Conservation (phyloP, 148 eudicot species). For the Fallopia convolvulus region DNA sequence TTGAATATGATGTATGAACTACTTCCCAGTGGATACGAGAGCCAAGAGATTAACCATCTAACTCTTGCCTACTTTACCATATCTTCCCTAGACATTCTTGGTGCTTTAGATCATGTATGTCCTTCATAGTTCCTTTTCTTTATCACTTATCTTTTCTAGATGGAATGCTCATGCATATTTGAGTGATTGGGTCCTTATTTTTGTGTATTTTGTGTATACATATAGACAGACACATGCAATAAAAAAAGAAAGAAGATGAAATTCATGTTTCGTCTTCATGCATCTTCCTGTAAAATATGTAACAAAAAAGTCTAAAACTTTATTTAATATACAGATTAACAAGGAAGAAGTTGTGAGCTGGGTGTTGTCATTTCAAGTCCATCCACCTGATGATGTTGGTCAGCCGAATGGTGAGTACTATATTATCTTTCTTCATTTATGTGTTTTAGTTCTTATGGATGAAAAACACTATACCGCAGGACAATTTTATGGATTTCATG, state of each 20-base stretch:
- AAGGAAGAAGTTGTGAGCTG: constrained; percentile 52
- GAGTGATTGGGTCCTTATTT: neutral
- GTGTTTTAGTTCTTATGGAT: constrained; percentile 4
- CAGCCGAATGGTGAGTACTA: constrained; percentile 36
- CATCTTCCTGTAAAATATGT: neutral
- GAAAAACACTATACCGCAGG: constrained; percentile 32
- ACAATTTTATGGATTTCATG: constrained; percentile 82
- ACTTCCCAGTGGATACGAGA: constrained; percentile 52
- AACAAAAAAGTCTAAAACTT: neutral
- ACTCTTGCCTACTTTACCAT: constrained; percentile 83
- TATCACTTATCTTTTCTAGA: neutral
- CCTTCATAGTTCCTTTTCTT: neutral
- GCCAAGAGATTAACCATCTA: constrained; percentile 79
- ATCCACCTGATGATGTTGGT: constrained; percentile 35
- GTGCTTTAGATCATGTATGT: constrained; percentile 47
- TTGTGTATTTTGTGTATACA: neutral
- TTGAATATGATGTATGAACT: constrained; percentile 63
- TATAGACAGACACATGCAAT: too few relatives aligned
- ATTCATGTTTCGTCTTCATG: neutral
- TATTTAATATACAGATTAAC: constrained; percentile 46
- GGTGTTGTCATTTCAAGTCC: constrained; percentile 81
- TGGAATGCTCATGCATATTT: neutral
- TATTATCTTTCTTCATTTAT: neutral
- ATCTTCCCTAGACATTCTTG: constrained; percentile 68
- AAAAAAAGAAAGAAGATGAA: neutral